These are phyloP conservation scores for Elymus sibiricus DNA, from an alignment of 176 grass and related monocot species.

Conservation along the genomic window DNA sequence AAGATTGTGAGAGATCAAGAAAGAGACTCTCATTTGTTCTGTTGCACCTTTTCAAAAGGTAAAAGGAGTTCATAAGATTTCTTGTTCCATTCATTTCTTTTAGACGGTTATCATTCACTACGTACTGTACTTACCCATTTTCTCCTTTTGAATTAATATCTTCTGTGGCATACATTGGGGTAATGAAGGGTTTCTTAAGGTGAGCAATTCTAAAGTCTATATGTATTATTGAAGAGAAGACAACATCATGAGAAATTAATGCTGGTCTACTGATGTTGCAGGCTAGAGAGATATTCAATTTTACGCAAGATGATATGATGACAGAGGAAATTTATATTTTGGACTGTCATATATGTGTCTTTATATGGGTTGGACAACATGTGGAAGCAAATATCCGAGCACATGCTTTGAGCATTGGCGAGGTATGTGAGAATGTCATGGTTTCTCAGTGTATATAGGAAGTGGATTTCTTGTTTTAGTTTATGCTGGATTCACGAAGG, in stretches of 20 bases:
- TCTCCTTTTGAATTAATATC: conserved; percentile 34
- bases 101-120: conserved; percentile 19
- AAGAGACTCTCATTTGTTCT: conserved; percentile 86
- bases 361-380: conserved; percentile 83
- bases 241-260: conserved; percentile 30
- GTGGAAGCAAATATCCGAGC: conserved; percentile 62
- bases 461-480: background rate
- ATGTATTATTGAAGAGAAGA: background rate
- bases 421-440: conserved; percentile 43
- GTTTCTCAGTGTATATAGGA: background rate
- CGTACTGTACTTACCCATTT: conserved; percentile 24
- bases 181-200: conserved; percentile 83
- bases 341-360: conserved; percentile 75
- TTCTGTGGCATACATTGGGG: conserved; percentile 27
- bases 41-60: conserved; percentile 89
- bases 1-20: conserved; percentile 82
- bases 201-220: conserved; percentile 35
- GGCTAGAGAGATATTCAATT: conserved; percentile 98
- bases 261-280: conserved; percentile 40
- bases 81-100: conserved; percentile 6
- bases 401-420: conserved; percentile 78
- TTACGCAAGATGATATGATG: conserved; percentile 97
- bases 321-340: conserved; percentile 93
- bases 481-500: background rate
- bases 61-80: conserved; percentile 21